Base-by-base conservation (phyloP, 768 basidiomycete species). In the Thelephora ganbajun region DNA sequence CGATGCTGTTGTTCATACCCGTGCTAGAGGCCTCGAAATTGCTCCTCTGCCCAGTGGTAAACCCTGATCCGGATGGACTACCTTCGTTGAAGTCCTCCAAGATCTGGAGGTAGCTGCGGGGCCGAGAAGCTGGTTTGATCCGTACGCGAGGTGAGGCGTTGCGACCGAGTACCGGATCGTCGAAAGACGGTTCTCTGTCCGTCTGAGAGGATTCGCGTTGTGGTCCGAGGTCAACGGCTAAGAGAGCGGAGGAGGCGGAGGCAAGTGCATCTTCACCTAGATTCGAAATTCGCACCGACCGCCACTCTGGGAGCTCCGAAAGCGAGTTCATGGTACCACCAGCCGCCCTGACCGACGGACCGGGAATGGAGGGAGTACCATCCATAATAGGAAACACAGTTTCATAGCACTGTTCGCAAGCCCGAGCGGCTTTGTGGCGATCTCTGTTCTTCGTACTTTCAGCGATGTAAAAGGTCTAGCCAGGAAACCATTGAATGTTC, bases 381-480 rank as follows among this genome's bases (percentile, higher is more conserved):
- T 57, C 54, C 41, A 82, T 56, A 2, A 83, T 48, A 0, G 88
- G 88, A 54, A 94, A 94, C 14, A 92, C 83, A 11, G 81, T 74
- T 52, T 88, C 84, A 56, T 82, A 94, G 62, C 91, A 94, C 1
- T 81, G 73, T 48, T 87, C 80, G 60, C 91, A 94, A 6, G 89
- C 81, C 2, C 91, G 74, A 1, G 86, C 82, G 35, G 84, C 69
- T 57, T 83, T 77, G 67, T 59, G 63, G 56, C 43, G 61, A 16
- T 69, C 65, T 48, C 76, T 71, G 9, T 69, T 51, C 35, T 62
- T 66, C 3, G 66, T 52, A 20, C 54, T 61, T 14, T 60, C 49
- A 50, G 81, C 60, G 46, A 93, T 82, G 61, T 82, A 85, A 64
- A 93, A 93, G 1, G 83, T 87, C 90, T 94, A 50, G 7, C 13